Conservation (phyloP, 2,329 filamentous ascomycete genomes). For the Tolypocladium album region DNA sequence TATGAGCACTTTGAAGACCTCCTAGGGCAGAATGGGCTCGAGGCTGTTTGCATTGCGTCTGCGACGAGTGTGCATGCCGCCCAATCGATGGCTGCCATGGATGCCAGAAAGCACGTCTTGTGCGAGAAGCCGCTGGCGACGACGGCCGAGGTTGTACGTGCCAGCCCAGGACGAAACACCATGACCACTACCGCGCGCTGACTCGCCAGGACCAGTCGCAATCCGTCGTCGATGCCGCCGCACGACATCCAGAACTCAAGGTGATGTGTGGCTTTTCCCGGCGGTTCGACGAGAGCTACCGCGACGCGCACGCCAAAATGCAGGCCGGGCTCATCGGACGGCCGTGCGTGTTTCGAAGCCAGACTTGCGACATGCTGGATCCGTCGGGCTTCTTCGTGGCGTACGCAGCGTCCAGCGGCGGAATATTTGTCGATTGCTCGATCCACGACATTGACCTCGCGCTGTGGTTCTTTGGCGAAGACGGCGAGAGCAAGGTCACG, state of each 20-base stretch:
- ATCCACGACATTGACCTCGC: constrained; percentile 50
- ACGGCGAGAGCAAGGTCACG: constrained; percentile 11
- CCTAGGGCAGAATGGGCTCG: constrained; percentile 23
- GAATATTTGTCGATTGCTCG: constrained; percentile 61
- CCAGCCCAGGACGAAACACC: neutral
- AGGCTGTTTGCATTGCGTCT: constrained; percentile 29
- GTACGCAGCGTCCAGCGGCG: constrained; percentile 53
- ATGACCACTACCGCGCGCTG: neutral
- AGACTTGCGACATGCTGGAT: constrained; percentile 58
- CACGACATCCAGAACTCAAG: constrained; percentile 45
- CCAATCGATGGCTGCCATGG: constrained; percentile 44
- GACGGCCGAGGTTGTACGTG: constrained; percentile 42
- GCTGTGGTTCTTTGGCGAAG: constrained; percentile 18
- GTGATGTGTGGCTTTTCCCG: constrained; percentile 33
- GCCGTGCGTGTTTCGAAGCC: constrained; percentile 49
- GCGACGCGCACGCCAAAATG: constrained; percentile 44
- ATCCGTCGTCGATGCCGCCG: constrained; percentile 44
- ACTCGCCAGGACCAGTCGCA: constrained; percentile 30
- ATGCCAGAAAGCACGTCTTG: constrained; percentile 41
- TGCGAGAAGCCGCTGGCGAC: constrained; percentile 52
- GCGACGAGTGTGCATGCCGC: constrained; percentile 44
- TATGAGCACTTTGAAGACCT: constrained; percentile 36
- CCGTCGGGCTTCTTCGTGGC: constrained; percentile 56
- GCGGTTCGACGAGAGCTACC: constrained; percentile 52
- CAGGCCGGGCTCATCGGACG: constrained; percentile 45